These are phyloP conservation scores for Sphagnum tenellum DNA, from an alignment of 225 moss, liverwort and hornwort genomes.

Conservation along the genomic window DNA sequence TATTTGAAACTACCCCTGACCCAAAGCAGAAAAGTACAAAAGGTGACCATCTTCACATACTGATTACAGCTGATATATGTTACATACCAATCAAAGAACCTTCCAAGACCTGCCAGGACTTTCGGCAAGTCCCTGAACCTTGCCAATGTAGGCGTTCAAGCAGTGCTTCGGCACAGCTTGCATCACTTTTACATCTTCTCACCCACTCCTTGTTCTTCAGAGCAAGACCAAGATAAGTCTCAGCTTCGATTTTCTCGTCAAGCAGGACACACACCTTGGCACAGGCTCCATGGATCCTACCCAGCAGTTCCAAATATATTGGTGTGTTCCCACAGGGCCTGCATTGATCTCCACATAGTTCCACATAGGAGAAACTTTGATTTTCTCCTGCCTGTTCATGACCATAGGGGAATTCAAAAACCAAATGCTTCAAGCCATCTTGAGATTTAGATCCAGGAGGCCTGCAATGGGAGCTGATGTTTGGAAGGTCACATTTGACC, in stretches of 20 bases:
- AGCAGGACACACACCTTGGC: conserved; percentile 6
- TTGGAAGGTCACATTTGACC: background rate
- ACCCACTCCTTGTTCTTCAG: conserved; percentile 10
- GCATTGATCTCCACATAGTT: conserved; percentile 1
- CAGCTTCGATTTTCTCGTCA: conserved; percentile 3
- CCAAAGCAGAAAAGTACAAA: no score
- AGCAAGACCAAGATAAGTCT: conserved; percentile 3
- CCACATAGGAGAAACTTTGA: background rate
- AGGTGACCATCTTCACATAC: no score
- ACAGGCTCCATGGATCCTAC: conserved; percentile 4
- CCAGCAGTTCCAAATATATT: conserved; percentile 1
- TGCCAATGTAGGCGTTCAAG: conserved; percentile 5
- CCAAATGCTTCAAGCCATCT: background rate
- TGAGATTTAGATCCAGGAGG: no score
- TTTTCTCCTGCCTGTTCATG: background rate
- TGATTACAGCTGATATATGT: no score
- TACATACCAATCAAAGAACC: conserved; percentile 1
- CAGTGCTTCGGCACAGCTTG: conserved; percentile 3
- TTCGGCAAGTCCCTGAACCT: conserved; percentile 7
- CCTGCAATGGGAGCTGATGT: background rate
- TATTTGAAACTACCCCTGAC: no score
- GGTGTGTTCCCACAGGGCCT: conserved; percentile 1
- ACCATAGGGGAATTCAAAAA: background rate
- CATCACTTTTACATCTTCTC: background rate
- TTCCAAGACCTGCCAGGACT: conserved; percentile 1